Evolutionary conservation across 257 asterid genomes (phyloP).

Genomic region (Solanum etuberosum): DNA sequence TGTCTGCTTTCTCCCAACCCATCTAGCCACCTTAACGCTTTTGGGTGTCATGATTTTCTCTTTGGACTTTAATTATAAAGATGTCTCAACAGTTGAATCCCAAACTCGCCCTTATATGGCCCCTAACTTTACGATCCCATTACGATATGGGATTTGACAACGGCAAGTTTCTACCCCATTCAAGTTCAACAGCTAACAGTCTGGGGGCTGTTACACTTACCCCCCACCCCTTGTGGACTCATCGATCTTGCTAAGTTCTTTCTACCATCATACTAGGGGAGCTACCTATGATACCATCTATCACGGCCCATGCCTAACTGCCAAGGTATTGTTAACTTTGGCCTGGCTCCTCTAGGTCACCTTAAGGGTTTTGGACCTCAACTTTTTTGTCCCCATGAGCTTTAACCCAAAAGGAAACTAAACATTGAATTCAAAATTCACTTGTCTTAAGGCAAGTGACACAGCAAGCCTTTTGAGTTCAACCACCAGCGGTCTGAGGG

Average conservation of each 20-base stretch:
- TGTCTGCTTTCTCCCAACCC: not conserved
- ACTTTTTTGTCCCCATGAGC: not conserved
- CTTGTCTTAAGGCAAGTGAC: not conserved
- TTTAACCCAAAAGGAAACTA: not conserved
- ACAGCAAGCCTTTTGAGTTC: not conserved
- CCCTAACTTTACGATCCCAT: not conserved
- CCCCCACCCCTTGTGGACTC: not conserved
- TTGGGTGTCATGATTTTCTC: not conserved
- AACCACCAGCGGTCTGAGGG: not conserved
- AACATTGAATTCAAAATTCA: not conserved
- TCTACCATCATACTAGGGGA: not conserved
- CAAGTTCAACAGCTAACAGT: not conserved
- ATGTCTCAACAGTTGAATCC: not conserved
- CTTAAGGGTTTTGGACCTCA: not conserved
- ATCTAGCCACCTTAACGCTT: not conserved
- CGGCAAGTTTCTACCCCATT: not conserved
- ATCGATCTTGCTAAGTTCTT: not conserved
- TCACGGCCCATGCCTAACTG: not conserved
- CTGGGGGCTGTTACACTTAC: not conserved
- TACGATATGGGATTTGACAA: not conserved
- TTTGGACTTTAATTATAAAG: not conserved
- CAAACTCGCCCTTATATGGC: not conserved
- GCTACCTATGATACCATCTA: not conserved
- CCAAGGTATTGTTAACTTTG: not conserved
- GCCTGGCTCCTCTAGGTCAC: not conserved